Percentiles rank a stretch among this genome's conserved stretches.
These are phyloP conservation scores for Xylaria digitata DNA, from an alignment of 2,329 filamentous ascomycete species.

Conservation along the genomic window DNA sequence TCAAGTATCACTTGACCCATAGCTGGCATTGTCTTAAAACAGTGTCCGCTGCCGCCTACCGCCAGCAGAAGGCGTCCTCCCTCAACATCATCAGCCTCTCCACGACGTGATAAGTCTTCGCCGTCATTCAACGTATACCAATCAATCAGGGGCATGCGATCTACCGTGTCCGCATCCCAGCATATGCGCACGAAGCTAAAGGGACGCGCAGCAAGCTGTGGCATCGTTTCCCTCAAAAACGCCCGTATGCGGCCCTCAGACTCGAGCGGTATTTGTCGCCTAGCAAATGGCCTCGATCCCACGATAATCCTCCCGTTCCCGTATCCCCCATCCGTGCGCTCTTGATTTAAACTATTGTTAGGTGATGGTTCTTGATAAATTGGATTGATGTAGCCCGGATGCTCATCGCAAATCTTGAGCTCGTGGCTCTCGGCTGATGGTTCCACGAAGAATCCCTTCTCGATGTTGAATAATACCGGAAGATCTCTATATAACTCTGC, in stretches of 20 bases:
- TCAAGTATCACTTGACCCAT: constrained; percentile 63
- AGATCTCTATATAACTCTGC: constrained; percentile 57
- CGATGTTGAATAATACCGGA: constrained; percentile 62
- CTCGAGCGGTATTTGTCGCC: constrained; percentile 57
- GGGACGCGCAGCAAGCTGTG: constrained; percentile 60
- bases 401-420: constrained; percentile 65
- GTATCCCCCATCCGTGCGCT: neutral
- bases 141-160: constrained; percentile 65
- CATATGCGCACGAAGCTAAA: constrained; percentile 65
- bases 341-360: constrained; percentile 29
- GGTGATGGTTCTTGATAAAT: constrained; percentile 36
- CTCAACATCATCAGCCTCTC: constrained; percentile 46
- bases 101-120: constrained; percentile 44
- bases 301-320: constrained; percentile 21
- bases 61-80: constrained; percentile 54
- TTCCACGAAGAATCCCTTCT: constrained; percentile 62
- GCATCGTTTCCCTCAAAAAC: constrained; percentile 64
- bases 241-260: constrained; percentile 59
- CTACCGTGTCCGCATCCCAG: constrained; percentile 67
- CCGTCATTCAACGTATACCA: constrained; percentile 53
- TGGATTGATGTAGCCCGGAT: constrained; percentile 66
- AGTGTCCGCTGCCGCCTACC: constrained; percentile 63
- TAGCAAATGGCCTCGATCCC: constrained; percentile 41
- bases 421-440: constrained; percentile 58
- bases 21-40: constrained; percentile 64